phyloP scores from a whole-genome alignment of 1,284 basidiomycete genomes.

The Cryptococcus deneoformans region DNA sequence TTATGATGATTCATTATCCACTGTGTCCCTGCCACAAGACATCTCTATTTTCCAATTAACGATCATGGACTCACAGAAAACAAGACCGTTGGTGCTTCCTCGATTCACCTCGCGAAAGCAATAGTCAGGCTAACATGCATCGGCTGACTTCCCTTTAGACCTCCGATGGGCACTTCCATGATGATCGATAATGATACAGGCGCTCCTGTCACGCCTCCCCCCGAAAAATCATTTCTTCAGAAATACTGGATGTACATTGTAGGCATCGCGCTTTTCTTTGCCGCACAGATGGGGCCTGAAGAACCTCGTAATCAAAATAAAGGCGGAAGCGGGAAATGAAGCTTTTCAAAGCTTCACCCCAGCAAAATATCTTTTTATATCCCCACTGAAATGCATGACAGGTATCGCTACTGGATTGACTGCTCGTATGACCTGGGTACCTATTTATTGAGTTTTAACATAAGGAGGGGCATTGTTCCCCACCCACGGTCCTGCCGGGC shows the following conservation, averaged over 20 bases:
- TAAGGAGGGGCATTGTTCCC: constrained; percentile 37
- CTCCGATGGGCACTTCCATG: constrained; percentile 63
- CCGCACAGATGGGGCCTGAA: constrained; percentile 30
- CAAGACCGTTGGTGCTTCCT: neutral
- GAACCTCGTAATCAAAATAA: constrained; percentile 6
- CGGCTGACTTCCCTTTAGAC: constrained; percentile 50
- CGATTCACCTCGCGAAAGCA: neutral
- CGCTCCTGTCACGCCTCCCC: constrained; percentile 58
- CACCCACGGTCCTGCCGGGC: constrained; percentile 47
- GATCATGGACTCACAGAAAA: neutral
- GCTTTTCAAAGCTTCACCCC: neutral
- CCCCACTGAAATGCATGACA: too few species aligned
- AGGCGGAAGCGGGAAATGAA: neutral
- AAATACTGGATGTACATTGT: constrained; percentile 86
- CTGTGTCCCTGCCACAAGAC: neutral
- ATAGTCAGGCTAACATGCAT: neutral
- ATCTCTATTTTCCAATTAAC: neutral
- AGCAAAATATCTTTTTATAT: too few species aligned
- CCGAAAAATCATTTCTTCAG: constrained; percentile 74
- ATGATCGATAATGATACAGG: constrained; percentile 62
- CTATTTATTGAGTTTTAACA: constrained; percentile 4
- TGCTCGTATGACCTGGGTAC: too few species aligned
- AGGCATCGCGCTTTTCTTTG: constrained; percentile 54
- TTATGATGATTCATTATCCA: neutral
- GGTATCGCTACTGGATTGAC: too few species aligned